Evolutionary conservation across 768 basidiomycete genomes (phyloP), one percentile per base, ranked within the genome.

Genomic region (Lactarius quietus): DNA sequence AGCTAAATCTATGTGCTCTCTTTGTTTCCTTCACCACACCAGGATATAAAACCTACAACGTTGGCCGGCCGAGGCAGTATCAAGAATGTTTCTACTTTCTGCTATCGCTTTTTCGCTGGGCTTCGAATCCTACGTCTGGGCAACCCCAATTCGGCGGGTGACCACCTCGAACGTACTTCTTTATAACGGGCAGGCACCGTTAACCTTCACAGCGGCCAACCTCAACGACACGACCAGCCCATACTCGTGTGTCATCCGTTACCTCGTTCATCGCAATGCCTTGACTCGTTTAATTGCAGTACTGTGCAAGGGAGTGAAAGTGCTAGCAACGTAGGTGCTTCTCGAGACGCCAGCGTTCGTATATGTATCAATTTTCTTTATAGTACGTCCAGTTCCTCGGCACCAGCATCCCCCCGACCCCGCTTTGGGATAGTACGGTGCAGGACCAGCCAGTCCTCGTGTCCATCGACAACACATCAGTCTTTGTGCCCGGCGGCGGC

Each of bases 391-490:
- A 74, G 3, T 72, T 83, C 31, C 76, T 83, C 1, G 80, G 79
- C 15, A 71, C 73, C 52, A 61, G 74, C 9, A 64, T 74, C 6
- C 65, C 73, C 9, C 77, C 83, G 4, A 86, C 85, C 0, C 82
- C 84, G 0, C 76, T 87, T 6, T 86, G 83, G 83, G 66, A n/a
- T n/a, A n/a, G 69, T 10, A 61, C 71, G 6, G 72, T 78, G 20
- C 74, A 68, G 15, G 86, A 86, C 63, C 84, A 87, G 73, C 74
- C 78, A 0, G 74, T 87, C 59, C 78, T 80, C 35, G 76, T 83
- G 59, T 76, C 80, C 2, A 85, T 88, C 58, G 84, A 86, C 70
- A 84, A 85, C 72, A 79, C 76, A 59, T 84, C 84, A 38, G 74
- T 86, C 52, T 87, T 87, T 68, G 70, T 80, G 36, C 83, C 86